Evolutionary conservation across 2,329 filamentous ascomycete species (phyloP).

Genomic region (Nectriaceae sp.): DNA sequence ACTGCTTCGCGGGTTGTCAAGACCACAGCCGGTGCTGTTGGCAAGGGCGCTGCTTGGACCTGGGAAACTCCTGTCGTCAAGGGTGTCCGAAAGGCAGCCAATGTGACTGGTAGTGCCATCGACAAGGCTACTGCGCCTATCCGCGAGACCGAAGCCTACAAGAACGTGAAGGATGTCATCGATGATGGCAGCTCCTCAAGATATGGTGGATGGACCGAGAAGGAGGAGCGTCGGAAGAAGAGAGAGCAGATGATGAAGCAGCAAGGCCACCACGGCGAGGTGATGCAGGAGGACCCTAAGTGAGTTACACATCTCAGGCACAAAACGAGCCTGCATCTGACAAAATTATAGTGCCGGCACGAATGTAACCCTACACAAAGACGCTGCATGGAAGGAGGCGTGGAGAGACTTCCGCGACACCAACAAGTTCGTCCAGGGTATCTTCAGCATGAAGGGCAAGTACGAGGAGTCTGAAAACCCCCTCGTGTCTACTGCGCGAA

Average conservation of each 20-base stretch:
- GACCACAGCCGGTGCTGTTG: conserved; percentile 81
- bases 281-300: conserved; percentile 83
- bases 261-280: conserved; percentile 53
- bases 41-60: conserved; percentile 91
- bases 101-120: conserved; percentile 80
- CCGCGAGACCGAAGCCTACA: conserved; percentile 91
- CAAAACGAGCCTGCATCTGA: conserved; percentile 34
- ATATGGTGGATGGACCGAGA: conserved; percentile 96
- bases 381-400: conserved; percentile 96
- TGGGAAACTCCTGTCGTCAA: conserved; percentile 96
- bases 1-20: conserved; percentile 81
- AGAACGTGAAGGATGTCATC: conserved; percentile 92
- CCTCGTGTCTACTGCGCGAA: conserved; percentile 86
- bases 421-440: conserved; percentile 82
- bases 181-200: conserved; percentile 95
- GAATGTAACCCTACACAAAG: conserved; percentile 93
- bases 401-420: conserved; percentile 94
- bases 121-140: conserved; percentile 96
- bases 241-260: conserved; percentile 74
- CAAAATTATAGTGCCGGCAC: conserved; percentile 73
- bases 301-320: conserved; percentile 49
- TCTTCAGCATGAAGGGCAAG: conserved; percentile 82
- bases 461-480: conserved; percentile 99
- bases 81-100: conserved; percentile 83
- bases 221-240: conserved; percentile 84